phyloP scores from a whole-genome alignment of 73 alveolate genomes.

The Chromera velia region DNA sequence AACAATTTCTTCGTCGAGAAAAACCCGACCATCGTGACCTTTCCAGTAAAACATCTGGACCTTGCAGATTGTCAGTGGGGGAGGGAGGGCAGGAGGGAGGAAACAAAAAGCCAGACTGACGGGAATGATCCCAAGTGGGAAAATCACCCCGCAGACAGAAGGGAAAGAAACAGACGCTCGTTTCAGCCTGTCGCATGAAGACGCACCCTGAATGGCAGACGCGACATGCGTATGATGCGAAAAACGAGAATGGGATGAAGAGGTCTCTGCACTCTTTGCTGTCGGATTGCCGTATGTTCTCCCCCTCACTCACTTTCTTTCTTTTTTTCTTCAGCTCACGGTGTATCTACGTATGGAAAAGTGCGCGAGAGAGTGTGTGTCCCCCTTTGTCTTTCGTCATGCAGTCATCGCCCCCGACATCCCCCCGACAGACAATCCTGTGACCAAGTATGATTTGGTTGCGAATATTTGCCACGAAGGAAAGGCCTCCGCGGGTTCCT shows the following conservation, averaged over 20 bases:
- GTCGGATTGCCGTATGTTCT: too few relatives aligned
- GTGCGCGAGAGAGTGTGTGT: background rate
- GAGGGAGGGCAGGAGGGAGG: background rate
- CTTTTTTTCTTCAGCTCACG: background rate
- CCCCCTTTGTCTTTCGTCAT: background rate
- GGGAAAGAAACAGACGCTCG: too few relatives aligned
- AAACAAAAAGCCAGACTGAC: too few relatives aligned
- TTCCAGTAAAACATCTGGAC: conserved; percentile 78
- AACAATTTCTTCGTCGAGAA: conserved; percentile 92
- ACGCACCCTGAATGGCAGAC: too few relatives aligned
- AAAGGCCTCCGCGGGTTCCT: conserved; percentile 81
- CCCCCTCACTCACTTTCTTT: background rate
- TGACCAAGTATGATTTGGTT: conserved; percentile 63
- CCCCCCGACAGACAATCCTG: conserved; percentile 35
- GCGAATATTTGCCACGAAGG: conserved; percentile 95
- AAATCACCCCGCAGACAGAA: too few relatives aligned
- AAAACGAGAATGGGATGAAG: too few relatives aligned
- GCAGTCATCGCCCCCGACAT: background rate
- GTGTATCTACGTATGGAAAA: background rate
- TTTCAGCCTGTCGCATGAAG: background rate
- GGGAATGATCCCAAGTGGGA: too few relatives aligned
- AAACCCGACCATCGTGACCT: conserved; percentile 90
- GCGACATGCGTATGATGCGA: too few relatives aligned
- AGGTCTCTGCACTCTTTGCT: too few relatives aligned
- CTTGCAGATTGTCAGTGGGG: conserved; percentile 24